Conservation (phyloP, 305 asterid genomes). For the Solanum aculeatissimum region DNA sequence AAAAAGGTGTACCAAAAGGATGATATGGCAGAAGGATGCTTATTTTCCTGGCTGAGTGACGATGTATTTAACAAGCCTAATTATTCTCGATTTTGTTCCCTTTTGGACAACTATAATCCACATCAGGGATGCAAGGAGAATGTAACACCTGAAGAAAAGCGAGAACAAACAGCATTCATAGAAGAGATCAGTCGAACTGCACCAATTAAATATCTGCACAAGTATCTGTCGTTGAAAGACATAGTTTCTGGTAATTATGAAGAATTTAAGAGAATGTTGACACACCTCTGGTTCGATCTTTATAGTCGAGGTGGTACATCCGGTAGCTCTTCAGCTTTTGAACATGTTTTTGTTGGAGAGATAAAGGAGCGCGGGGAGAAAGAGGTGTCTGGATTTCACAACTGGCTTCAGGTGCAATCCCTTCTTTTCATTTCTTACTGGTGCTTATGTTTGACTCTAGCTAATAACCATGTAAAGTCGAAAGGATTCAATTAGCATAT, state of each 20-base stretch:
- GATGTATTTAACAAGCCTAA: constrained; percentile 57
- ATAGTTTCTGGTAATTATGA: constrained; percentile 29
- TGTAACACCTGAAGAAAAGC: constrained; percentile 70
- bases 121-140: constrained; percentile 70
- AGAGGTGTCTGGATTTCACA: constrained; percentile 85
- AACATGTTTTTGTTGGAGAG: constrained; percentile 98
- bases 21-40: constrained; percentile 69
- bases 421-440: neutral
- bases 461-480: neutral
- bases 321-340: constrained; percentile 86
- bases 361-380: constrained; percentile 67
- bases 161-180: constrained; percentile 72
- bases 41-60: constrained; percentile 66
- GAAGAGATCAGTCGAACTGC: constrained; percentile 95
- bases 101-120: constrained; percentile 86
- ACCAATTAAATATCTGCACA: constrained; percentile 70
- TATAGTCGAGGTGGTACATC: constrained; percentile 82
- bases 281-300: constrained; percentile 75
- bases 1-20: constrained; percentile 67
- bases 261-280: constrained; percentile 60
- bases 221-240: constrained; percentile 57
- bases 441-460: neutral
- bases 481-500: neutral
- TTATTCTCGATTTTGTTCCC: constrained; percentile 73
- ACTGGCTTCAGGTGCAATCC: constrained; percentile 85